Evolutionary conservation across 179 eudicot genomes (phyloP).

Genomic region (Drosera spatulata): DNA sequence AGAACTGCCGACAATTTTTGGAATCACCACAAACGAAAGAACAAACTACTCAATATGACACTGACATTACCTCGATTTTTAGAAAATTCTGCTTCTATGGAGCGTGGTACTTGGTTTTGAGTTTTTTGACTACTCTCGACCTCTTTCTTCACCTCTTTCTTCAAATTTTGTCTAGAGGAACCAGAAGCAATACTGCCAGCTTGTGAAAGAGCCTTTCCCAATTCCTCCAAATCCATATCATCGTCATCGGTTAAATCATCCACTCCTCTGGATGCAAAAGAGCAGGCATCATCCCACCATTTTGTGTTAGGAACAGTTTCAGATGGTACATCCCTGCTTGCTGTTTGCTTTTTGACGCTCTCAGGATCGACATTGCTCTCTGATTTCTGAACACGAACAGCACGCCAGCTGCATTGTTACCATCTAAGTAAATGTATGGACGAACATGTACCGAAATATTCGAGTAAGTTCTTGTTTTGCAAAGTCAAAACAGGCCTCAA

Average conservation of each 20-base stretch:
- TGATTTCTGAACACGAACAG: constrained; percentile 71
- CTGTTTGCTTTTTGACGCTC: constrained; percentile 8
- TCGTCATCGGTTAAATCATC: constrained; percentile 28
- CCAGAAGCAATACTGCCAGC: constrained; percentile 48
- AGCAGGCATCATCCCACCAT: constrained; percentile 31
- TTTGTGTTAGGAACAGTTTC: constrained; percentile 20
- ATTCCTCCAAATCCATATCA: constrained; percentile 50
- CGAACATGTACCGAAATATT: not conserved
- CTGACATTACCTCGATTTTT: too few relatives aligned
- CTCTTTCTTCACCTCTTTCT: constrained; percentile 11
- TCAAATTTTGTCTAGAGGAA: constrained; percentile 22
- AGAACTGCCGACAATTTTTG: too few relatives aligned
- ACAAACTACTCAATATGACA: too few relatives aligned
- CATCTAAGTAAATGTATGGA: not conserved
- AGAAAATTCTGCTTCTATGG: too few relatives aligned
- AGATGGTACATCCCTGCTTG: constrained; percentile 16
- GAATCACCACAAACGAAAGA: too few relatives aligned
- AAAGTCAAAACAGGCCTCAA: too few relatives aligned
- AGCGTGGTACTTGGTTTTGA: too few relatives aligned
- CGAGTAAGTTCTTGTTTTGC: too few relatives aligned
- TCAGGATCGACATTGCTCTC: constrained; percentile 16
- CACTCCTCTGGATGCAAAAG: constrained; percentile 34
- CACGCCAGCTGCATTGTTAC: constrained; percentile 57
- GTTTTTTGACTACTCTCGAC: constrained; percentile 8
- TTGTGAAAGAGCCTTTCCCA: constrained; percentile 65